Base-by-base conservation (phyloP, 202 grass and related monocot species). In the Musa balbisiana region DNA sequence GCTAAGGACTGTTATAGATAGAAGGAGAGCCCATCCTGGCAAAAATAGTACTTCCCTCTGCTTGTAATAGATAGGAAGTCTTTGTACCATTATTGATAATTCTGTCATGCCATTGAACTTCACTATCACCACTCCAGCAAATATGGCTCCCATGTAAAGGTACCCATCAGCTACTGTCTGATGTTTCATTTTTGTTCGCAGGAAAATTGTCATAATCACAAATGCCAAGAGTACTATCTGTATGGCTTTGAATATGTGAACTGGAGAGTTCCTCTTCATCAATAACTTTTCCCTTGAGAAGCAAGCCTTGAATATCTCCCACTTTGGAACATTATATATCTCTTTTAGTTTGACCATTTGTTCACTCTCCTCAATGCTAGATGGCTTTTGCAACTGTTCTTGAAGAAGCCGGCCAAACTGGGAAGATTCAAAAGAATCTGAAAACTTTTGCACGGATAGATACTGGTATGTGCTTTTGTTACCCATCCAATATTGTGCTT, bases 61-160 rank as follows among this genome's bases (percentile, higher is more conserved):
- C 87, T 99, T 99, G 83, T 92, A 99, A 79, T 92, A 94, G 52
- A 89, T 99, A 55, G 91, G 91, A 71, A 99, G 85, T 26, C 95
- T 82, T 70, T 87, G 94, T 85, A 94, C 87, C 78, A 91, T 99
- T 87, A 94, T 99, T 71, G 87, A 81, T 54, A 99, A 83, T 80
- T 99, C 95, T 51, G 91, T 92, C 95, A 94, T 92, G 53, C 95
- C 95, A 82, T 99, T 99, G 82, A 94, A 99, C 62, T 94, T 99
- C 49, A 99, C 85, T 77, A 90, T 88, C 49, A 99, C 83, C 49
- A 94, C 83, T 75, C 82, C 83, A 50, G 83, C 77, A 82, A 94
- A 99, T 54, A 90, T 83, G 56, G 95, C 89, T 79, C 95, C 95
- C 79, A 99, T 80, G 81, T 94, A 99, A 67, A 84, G 84, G 49